Conservation (phyloP, 2,329 filamentous ascomycete species). For the Colletotrichum sp. region DNA sequence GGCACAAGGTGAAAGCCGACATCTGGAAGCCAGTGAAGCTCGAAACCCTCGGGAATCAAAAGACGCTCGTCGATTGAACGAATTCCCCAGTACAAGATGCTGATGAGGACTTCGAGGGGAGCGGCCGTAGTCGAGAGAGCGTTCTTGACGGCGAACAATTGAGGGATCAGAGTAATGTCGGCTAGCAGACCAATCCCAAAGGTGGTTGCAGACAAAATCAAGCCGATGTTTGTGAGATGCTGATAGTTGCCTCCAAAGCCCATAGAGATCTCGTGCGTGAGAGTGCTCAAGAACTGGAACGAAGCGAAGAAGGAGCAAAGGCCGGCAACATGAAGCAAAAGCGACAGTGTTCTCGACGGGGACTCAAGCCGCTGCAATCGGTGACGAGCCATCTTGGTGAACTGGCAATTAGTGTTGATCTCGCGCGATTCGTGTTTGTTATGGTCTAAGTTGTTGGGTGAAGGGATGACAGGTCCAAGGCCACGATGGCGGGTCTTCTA, state of each 20-base stretch:
- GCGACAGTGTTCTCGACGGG: constrained; percentile 68
- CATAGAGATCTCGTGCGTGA: constrained; percentile 57
- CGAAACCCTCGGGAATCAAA: constrained; percentile 58
- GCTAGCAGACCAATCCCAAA: constrained; percentile 68
- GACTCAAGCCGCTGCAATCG: constrained; percentile 70
- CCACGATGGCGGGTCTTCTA: neutral
- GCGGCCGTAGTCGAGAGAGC: constrained; percentile 67
- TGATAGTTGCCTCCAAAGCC: constrained; percentile 73
- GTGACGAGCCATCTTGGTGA: constrained; percentile 51
- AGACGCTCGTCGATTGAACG: constrained; percentile 59
- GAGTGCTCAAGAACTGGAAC: constrained; percentile 55
- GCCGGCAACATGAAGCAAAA: constrained; percentile 63
- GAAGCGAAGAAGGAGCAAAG: constrained; percentile 57
- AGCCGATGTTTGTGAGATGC: constrained; percentile 77
- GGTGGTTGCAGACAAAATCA: constrained; percentile 63
- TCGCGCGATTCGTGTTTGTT: neutral
- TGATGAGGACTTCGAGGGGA: constrained; percentile 75
- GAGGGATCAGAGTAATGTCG: constrained; percentile 63
- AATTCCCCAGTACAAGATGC: constrained; percentile 75
- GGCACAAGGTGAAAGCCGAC: constrained; percentile 71
- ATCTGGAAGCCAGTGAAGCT: constrained; percentile 62
- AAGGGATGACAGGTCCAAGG: constrained; percentile 2
- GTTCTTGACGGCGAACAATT: constrained; percentile 73
- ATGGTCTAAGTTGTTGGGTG: neutral
- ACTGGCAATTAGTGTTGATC: neutral